These are phyloP conservation scores for Monoraphidium neglectum DNA, from an alignment of 139 green algal species.

Conservation along the genomic window DNA sequence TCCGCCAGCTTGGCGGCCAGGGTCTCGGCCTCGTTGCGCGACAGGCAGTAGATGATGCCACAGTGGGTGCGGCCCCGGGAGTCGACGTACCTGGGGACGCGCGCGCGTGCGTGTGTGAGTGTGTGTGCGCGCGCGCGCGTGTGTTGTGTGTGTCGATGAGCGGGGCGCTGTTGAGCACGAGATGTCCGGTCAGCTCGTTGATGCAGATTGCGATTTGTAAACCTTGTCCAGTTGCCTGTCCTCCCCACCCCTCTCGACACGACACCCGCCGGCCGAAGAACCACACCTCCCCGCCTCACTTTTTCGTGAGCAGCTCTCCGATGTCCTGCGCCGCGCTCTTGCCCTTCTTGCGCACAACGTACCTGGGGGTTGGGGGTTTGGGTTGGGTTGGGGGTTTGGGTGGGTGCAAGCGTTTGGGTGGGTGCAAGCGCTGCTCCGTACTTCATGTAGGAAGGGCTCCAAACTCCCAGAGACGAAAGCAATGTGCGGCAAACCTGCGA, in stretches of 20 bases:
- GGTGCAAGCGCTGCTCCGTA: too few species aligned
- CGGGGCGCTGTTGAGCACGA: not conserved
- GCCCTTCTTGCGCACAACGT: slow-evolving; percentile 76
- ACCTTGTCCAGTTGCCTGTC: too few species aligned
- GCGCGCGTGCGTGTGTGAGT: too few species aligned
- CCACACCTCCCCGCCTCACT: not conserved
- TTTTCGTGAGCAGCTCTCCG: slow-evolving; percentile 32
- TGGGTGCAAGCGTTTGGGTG: too few species aligned
- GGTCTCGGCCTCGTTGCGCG: slow-evolving; percentile 76
- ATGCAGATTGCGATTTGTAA: too few species aligned
- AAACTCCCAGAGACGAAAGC: not conserved
- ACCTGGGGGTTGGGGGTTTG: slow-evolving; percentile 46
- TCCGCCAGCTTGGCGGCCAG: slow-evolving; percentile 50
- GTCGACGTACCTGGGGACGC: too few species aligned
- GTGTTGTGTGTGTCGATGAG: not conserved
- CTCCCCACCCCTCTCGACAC: too few species aligned
- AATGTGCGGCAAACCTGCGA: too few species aligned
- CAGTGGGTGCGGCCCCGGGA: slow-evolving; percentile 47
- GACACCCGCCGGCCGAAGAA: not conserved
- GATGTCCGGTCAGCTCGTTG: too few species aligned
- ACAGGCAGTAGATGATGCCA: slow-evolving; percentile 97
- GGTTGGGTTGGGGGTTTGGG: not conserved
- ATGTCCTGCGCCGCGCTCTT: slow-evolving; percentile 69
- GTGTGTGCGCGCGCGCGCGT: too few species aligned
- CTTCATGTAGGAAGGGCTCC: not conserved